Conservation (phyloP, 331 rosid genomes). For the Erythrophleum ivorense region DNA sequence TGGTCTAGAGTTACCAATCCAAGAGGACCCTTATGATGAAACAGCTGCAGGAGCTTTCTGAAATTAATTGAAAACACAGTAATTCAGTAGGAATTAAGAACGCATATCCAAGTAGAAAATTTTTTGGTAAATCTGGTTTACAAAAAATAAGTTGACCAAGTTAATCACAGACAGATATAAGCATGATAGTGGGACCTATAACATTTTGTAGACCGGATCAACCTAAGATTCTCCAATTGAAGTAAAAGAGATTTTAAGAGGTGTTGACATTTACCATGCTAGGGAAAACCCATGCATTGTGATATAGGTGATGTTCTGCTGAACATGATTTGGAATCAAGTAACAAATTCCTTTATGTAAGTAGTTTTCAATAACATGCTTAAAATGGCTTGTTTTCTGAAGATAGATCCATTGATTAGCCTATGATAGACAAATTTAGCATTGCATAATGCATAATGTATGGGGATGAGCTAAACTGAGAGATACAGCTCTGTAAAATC, state of each 20-base stretch:
- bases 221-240: background rate
- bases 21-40: constrained; percentile 42
- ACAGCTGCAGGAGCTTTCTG: constrained; percentile 64
- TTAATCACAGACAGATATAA: too few relatives aligned
- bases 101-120: background rate
- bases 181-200: background rate
- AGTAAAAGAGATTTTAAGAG: background rate
- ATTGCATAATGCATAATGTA: background rate
- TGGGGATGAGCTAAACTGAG: background rate
- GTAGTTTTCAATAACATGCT: background rate
- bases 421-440: background rate
- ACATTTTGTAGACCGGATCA: background rate
- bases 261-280: background rate
- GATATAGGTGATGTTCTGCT: background rate
- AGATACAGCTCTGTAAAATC: background rate
- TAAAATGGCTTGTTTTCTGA: background rate
- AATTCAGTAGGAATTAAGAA: constrained; percentile 13
- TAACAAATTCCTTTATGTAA: background rate
- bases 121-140: background rate
- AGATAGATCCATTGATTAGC: background rate
- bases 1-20: constrained; percentile 12
- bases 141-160: background rate
- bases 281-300: background rate
- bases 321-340: constrained; percentile 12
- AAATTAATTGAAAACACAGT: constrained; percentile 37